These are phyloP conservation scores for Hemileia vastatrix DNA, from an alignment of 1,284 basidiomycete genomes.

Conservation along the genomic window DNA sequence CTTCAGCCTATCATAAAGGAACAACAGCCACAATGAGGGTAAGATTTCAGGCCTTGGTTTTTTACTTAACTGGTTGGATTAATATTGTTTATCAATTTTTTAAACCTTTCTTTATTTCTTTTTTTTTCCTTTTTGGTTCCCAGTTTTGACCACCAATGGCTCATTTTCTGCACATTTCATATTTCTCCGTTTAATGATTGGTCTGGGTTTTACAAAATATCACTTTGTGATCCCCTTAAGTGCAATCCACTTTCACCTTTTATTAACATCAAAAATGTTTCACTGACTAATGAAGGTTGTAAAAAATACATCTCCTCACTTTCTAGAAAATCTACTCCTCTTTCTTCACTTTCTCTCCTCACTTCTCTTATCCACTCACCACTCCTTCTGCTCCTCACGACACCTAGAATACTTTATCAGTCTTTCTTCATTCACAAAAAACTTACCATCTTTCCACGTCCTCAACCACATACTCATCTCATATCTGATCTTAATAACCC, in stretches of 20 bases:
- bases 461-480: conserved; percentile 51
- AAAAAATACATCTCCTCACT: conserved; percentile 52
- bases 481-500: conserved; percentile 52
- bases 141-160: conserved; percentile 61
- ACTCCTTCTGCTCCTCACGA: conserved; percentile 56
- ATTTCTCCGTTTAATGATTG: conserved; percentile 73
- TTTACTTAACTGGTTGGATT: too few species aligned
- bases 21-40: conserved; percentile 49
- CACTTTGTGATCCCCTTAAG: conserved; percentile 49
- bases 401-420: conserved; percentile 58
- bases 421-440: conserved; percentile 56
- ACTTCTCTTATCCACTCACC: conserved; percentile 52
- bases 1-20: conserved; percentile 47
- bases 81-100: not conserved
- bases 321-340: conserved; percentile 42
- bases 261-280: conserved; percentile 37
- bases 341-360: conserved; percentile 48
- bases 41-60: conserved; percentile 24
- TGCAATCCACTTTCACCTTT: conserved; percentile 1
- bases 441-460: conserved; percentile 56
- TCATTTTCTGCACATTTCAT: conserved; percentile 61
- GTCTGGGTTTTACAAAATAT: conserved; percentile 55
- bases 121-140: not conserved
- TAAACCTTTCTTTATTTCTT: not conserved
- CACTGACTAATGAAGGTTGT: conserved; percentile 37